Evolutionary conservation across 169 alveolate genomes (phyloP), one percentile per base, ranked within the genome.

Genomic region (Eimeria falciformis): DNA sequence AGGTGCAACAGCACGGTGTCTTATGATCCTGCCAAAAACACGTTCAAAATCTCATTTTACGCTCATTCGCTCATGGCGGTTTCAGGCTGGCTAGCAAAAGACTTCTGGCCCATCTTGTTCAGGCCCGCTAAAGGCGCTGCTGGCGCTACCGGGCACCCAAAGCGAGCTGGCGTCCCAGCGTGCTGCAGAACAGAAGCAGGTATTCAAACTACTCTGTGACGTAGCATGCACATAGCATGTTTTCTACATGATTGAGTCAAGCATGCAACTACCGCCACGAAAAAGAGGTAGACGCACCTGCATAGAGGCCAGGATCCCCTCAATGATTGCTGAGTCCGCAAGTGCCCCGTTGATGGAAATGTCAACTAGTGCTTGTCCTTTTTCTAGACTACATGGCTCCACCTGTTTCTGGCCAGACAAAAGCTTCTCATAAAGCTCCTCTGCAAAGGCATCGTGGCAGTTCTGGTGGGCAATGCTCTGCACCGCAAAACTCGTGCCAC

Each of bases 401-500:
- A 1, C 33, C 14, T 23, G 27, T 21, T 45, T 50, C 66, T 33
- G 82, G 6, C 9, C 25, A 0, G 69, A 2, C 50, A 25, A 23
- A 0, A 62, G 77, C 85, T 79, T 90, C 78, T 78, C 91, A 58
- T 77, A 90, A 37, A 90, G 83, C 43, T 90, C 91, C 37, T 29
- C 62, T 25, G 84, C 71, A 69, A 85, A 90, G 17, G 94, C 94
- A 27, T 90, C 94, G 85, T 90, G 94, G 37, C 91, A 53, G 85
- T 90, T 90, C 29, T 90, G 94, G 65, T 90, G 94, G 29, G 91
- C 94, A n/a, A 90, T 78, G 23, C 87, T 71, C 77, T 90, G 94
- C 25, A 90, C 77, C 3, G 94, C 94, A 33, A 55, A 33, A 14
- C 58, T 77, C 23, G 43, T 46, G 86, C 68, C 25, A 47, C 86